Base-by-base conservation (phyloP, 805 yeast species). In the Jamesozyma rosinii region DNA sequence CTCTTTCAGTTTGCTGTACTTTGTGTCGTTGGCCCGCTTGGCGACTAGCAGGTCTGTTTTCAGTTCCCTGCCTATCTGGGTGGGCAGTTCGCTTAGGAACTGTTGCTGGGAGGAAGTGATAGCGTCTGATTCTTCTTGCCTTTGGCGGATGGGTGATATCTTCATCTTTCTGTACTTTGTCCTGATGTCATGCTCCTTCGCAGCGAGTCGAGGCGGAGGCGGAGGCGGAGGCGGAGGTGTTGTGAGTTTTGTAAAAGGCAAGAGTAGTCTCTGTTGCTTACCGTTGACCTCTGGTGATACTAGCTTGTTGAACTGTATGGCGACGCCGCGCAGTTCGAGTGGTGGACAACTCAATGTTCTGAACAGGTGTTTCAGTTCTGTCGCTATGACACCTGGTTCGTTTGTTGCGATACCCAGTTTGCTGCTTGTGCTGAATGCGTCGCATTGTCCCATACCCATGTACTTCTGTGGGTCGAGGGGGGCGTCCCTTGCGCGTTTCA, bases 381-480 rank as follows among this genome's bases (percentile, higher is more conserved):
- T 69, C 0, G 79, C 73, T 8, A 86, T 58, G n/a, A 76, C 54
- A 0, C 86, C 85, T 52, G 69, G 50, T 42, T 76, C 81, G 52
- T 75, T 68, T 1, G 88, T 77, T 2, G 81, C 70, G 1, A 75
- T 58, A 0, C 88, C 87, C 13, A 90, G 55, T 29, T 68, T 68
- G 2, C 81, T 65, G 10, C 81, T 68, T 50, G 77, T 79, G 35
- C 79, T 76, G 11, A 72, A 63, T 29, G 80, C 66, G 40, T 80
- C 86, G 61, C 95, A 86, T 13, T 58, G 58, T 0, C 98, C 97
- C 77, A 83, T 77, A 0, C 98, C 98, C 54, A 92, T 49, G 59
- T 67, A 81, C 55, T 90, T 92, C 1, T 83, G 73, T 0, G 97
- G 85, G 17, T 77, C 76, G 2, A 81, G 58, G 0, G 95, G 89